Evolutionary conservation across 2,329 filamentous ascomycete genomes (phyloP).

Genomic region (Tolypocladium amazonense): DNA sequence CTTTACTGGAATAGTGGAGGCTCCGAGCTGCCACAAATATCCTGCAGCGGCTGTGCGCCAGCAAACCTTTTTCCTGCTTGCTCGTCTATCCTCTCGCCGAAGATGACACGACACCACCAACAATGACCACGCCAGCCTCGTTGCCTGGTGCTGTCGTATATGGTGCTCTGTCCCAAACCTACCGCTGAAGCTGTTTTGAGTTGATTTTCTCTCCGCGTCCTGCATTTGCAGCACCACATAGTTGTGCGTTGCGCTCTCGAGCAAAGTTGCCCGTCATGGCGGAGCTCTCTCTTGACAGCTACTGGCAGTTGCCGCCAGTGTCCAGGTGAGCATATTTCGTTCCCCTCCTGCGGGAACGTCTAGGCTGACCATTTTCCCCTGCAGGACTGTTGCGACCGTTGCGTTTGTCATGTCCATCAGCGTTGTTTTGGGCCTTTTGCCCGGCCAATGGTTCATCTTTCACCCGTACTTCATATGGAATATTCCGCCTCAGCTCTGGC

Average conservation of each 20-base stretch:
- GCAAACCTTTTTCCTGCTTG: slow-evolving; percentile 7
- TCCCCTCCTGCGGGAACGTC: background rate
- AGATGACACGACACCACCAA: slow-evolving; percentile 24
- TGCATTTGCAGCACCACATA: background rate
- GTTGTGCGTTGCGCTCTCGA: slow-evolving; percentile 6
- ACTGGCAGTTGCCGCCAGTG: slow-evolving; percentile 29
- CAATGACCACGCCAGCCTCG: slow-evolving; percentile 18
- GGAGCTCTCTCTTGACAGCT: slow-evolving; percentile 20
- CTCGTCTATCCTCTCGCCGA: slow-evolving; percentile 11
- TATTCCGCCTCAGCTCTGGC: slow-evolving; percentile 34
- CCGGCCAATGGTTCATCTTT: slow-evolving; percentile 40
- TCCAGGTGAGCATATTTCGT: slow-evolving; percentile 26
- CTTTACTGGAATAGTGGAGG: slow-evolving; percentile 9
- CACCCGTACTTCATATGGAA: slow-evolving; percentile 38
- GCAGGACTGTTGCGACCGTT: slow-evolving; percentile 56
- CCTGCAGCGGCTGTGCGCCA: background rate
- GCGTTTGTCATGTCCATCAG: slow-evolving; percentile 50
- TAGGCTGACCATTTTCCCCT: slow-evolving; percentile 9
- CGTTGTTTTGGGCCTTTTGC: slow-evolving; percentile 45
- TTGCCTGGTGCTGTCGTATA: slow-evolving; percentile 14
- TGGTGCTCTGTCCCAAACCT: slow-evolving; percentile 8
- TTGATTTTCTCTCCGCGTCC: slow-evolving; percentile 5
- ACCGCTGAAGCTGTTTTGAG: slow-evolving; percentile 4
- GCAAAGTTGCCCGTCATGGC: slow-evolving; percentile 23
- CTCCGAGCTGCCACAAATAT: background rate